Evolutionary conservation across 805 yeast species (phyloP).

Genomic region (Kuraishia piskuri): DNA sequence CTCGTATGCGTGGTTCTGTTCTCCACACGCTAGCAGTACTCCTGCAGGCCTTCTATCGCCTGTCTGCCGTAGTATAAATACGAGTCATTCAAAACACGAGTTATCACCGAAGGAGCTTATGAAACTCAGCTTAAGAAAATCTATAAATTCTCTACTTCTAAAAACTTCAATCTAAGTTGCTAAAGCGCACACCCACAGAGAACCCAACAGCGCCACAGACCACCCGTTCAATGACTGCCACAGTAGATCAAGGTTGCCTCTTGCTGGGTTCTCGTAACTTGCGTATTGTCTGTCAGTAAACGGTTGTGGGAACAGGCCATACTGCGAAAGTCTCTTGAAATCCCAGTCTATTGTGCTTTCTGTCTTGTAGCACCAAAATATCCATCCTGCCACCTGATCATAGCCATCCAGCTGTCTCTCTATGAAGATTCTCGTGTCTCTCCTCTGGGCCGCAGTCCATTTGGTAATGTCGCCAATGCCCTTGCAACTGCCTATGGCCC

Average conservation of each 20-base stretch:
- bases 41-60: too few species aligned
- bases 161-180: background rate
- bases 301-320: slow-evolving; percentile 77
- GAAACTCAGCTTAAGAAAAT: too few species aligned
- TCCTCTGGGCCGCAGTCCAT: slow-evolving; percentile 55
- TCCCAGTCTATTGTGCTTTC: slow-evolving; percentile 86
- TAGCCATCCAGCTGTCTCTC: slow-evolving; percentile 91
- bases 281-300: slow-evolving; percentile 25
- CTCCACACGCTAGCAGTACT: too few species aligned
- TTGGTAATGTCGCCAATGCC: slow-evolving; percentile 33
- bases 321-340: slow-evolving; percentile 45
- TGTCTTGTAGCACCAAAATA: slow-evolving; percentile 91
- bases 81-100: too few species aligned
- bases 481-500: slow-evolving; percentile 55
- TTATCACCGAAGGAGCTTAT: too few species aligned
- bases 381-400: slow-evolving; percentile 76
- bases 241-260: background rate
- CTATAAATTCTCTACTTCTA: background rate
- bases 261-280: slow-evolving; percentile 1
- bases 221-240: background rate
- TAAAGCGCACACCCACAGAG: background rate
- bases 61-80: too few species aligned
- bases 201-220: background rate
- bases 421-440: slow-evolving; percentile 55
- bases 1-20: too few species aligned